phyloP scores from a whole-genome alignment of 305 asterid genomes.

The Solanum hybrid region DNA sequence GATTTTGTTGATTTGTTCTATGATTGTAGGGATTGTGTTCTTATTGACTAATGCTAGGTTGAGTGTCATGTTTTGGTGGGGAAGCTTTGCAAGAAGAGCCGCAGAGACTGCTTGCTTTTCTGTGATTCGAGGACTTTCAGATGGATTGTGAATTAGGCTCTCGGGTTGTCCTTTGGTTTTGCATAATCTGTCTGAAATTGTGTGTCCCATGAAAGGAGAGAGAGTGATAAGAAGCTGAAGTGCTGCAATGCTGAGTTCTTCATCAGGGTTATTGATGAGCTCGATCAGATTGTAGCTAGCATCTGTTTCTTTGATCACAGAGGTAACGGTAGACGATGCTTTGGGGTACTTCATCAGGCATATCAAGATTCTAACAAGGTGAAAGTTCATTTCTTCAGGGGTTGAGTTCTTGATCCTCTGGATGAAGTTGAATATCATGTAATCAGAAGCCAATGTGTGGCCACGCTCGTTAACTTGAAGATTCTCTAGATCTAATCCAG shows the following conservation, averaged over 20 bases:
- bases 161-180: slow-evolving; percentile 61
- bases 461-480: slow-evolving; percentile 43
- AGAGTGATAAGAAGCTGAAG: slow-evolving; percentile 43
- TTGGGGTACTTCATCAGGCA: slow-evolving; percentile 50
- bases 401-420: slow-evolving; percentile 29
- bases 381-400: slow-evolving; percentile 52
- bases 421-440: slow-evolving; percentile 50
- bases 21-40: slow-evolving; percentile 26
- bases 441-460: slow-evolving; percentile 60
- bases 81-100: slow-evolving; percentile 63
- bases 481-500: slow-evolving; percentile 43
- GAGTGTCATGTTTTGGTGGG: slow-evolving; percentile 61
- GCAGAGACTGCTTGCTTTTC: slow-evolving; percentile 65
- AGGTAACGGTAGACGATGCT: slow-evolving; percentile 41
- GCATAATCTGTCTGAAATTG: slow-evolving; percentile 61
- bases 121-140: slow-evolving; percentile 34
- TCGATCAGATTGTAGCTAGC: slow-evolving; percentile 55
- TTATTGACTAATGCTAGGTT: slow-evolving; percentile 55
- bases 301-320: slow-evolving; percentile 62
- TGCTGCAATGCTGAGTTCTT: slow-evolving; percentile 48
- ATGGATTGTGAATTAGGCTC: slow-evolving; percentile 37
- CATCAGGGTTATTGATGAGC: slow-evolving; percentile 46
- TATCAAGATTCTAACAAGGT: slow-evolving; percentile 44
- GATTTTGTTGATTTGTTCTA: slow-evolving; percentile 30
- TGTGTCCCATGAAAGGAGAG: slow-evolving; percentile 63